Base-by-base conservation (phyloP, 192 early-diverging fungal genomes). In the Geranomyces variabilis region DNA sequence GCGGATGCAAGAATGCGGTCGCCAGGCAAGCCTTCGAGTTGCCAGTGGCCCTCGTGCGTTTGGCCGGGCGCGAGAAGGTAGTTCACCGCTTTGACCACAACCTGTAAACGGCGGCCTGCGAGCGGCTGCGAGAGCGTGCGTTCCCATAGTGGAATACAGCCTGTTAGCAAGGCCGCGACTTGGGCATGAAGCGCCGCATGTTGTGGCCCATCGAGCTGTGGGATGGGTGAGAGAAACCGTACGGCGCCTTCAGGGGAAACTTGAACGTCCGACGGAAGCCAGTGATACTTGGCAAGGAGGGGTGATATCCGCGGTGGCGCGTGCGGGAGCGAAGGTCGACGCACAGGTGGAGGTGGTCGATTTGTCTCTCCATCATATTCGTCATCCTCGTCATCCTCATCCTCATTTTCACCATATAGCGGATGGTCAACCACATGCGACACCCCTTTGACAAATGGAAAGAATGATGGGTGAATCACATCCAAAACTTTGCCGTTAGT, bases 11-110 rank as follows among this genome's bases (percentile, higher is more conserved):
- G 63, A 45, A 64, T 64, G 63, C 41, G 63, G 14, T 64, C 63
- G 41, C 41, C 13, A 19, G 63, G 63, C 15, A 64, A n/a, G 63
- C 63, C 63, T 41, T 41, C 63, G 3, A 41, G 41, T 29, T 64
- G 63, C 63, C 63, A 64, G 41, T 64, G 63, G 21, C 63, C 63
- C 41, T 64, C 63, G 21, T 64, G 63, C 44, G 63, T 64, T 21
- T 64, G 21, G 6, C 63, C 63, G 1, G 63, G 43, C 21, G 17
- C 41, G 33, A 64, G 63, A 21, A 29, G 17, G 41, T 64, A 64
- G 21, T 41, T 64, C 7, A 64, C 44, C 4, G 63, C 63, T 46
- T 64, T 64, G 33, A 64, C 41, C 1, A 64, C 43, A n/a, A 64
- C 63, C 63, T 64, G 63, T 19, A 64, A 26, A 3, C 41, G 41